Evolutionary conservation across 805 yeast genomes (phyloP).

Genomic region (Pichia californica): DNA sequence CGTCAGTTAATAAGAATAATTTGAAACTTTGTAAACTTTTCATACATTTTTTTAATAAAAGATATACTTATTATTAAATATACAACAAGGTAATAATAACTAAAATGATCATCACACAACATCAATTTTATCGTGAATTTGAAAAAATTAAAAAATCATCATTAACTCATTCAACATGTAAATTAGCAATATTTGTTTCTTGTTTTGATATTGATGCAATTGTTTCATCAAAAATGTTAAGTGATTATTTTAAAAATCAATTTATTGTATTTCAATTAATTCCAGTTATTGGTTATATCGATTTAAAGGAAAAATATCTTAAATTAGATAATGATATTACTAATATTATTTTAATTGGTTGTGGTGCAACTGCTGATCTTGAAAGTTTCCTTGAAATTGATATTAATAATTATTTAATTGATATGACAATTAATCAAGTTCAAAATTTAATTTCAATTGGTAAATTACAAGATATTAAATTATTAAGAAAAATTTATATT

Average conservation of each 20-base stretch:
- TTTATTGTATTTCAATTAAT: constrained; percentile 81
- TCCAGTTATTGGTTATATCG: constrained; percentile 90
- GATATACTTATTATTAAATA: too few species aligned
- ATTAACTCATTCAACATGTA: constrained; percentile 87
- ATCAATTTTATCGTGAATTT: constrained; percentile 62
- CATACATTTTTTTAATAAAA: too few species aligned
- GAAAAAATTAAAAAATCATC: constrained; percentile 63
- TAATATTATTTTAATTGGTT: constrained; percentile 77
- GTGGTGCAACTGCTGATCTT: constrained; percentile 88
- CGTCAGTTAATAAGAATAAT: too few species aligned
- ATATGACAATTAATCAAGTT: constrained; percentile 7
- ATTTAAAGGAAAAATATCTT: constrained; percentile 55
- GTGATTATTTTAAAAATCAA: constrained; percentile 66
- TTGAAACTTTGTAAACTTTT: too few species aligned
- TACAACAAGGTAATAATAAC: background rate
- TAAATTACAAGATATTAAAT: constrained; percentile 18
- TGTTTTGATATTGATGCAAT: constrained; percentile 88
- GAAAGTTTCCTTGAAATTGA: constrained; percentile 67
- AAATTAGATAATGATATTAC: constrained; percentile 68
- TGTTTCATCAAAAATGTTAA: constrained; percentile 77
- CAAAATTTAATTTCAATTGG: background rate
- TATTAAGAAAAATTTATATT: constrained; percentile 62
- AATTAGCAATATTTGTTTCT: constrained; percentile 79
- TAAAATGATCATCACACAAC: constrained; percentile 68
- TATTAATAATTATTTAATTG: constrained; percentile 41